Evolutionary conservation across 2,329 filamentous ascomycete genomes (phyloP).

Genomic region (Fusarium domesticum): DNA sequence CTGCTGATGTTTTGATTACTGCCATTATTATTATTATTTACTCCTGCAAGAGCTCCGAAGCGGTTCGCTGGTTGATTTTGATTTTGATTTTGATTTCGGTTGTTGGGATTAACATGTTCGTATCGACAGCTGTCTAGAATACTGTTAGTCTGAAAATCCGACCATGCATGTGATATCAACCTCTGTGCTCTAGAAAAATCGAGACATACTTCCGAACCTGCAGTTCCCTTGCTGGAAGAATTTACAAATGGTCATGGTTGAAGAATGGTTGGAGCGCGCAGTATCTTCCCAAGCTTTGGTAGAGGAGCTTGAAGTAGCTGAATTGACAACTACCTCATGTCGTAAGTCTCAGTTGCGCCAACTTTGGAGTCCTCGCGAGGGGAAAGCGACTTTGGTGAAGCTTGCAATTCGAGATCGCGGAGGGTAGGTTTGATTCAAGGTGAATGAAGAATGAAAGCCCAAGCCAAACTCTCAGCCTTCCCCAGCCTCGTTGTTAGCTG

Average conservation of each 20-base stretch:
- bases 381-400: too few species aligned
- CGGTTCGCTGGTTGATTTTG: constrained; percentile 50
- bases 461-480: too few species aligned
- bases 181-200: background rate
- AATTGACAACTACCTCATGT: constrained; percentile 21
- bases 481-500: too few species aligned
- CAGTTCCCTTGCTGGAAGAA: constrained; percentile 52
- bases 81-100: too few species aligned
- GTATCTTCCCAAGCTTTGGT: constrained; percentile 7
- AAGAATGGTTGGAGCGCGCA: constrained; percentile 2
- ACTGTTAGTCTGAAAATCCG: constrained; percentile 8
- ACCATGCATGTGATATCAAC: background rate
- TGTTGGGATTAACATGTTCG: constrained; percentile 46
- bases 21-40: constrained; percentile 14
- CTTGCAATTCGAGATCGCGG: background rate
- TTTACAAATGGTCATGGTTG: constrained; percentile 44
- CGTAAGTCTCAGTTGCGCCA: constrained; percentile 1
- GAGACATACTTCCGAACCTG: constrained; percentile 48
- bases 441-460: too few species aligned
- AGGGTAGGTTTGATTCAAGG: too few species aligned
- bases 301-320: constrained; percentile 13
- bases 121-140: constrained; percentile 51
- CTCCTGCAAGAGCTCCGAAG: constrained; percentile 50
- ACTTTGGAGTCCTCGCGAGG: background rate
- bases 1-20: constrained; percentile 20